Conservation (phyloP, 768 basidiomycete species). For the Lentinula guzmanii region DNA sequence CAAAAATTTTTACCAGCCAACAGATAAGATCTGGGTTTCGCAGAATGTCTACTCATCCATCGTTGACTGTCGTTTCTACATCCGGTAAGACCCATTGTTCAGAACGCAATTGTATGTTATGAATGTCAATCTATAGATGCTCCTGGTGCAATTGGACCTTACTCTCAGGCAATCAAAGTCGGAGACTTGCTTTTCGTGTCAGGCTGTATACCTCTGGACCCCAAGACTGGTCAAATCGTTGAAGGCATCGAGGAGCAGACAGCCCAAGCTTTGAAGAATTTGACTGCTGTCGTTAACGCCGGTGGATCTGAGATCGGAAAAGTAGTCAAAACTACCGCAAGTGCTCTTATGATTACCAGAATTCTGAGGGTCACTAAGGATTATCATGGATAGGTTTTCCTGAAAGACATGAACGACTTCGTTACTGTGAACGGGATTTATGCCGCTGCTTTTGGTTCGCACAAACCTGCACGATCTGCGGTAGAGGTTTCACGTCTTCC, state of each 20-base stretch:
- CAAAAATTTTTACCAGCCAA: background rate
- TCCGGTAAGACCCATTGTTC: conserved; percentile 24
- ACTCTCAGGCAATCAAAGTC: conserved; percentile 80
- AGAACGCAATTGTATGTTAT: background rate
- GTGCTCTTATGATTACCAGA: conserved; percentile 19
- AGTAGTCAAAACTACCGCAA: conserved; percentile 88
- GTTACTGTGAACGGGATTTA: conserved; percentile 77
- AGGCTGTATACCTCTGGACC: conserved; percentile 83
- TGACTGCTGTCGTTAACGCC: conserved; percentile 78
- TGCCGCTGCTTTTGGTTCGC: conserved; percentile 76
- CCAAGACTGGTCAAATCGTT: conserved; percentile 64
- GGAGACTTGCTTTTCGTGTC: conserved; percentile 86
- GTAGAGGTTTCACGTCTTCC: conserved; percentile 89
- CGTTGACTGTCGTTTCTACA: conserved; percentile 35
- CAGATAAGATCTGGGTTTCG: background rate
- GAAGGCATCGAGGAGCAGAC: conserved; percentile 75
- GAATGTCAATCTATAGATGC: conserved; percentile 43
- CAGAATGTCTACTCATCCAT: conserved; percentile 26
- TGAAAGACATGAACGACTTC: conserved; percentile 93
- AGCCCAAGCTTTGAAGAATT: conserved; percentile 79
- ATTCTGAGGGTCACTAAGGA: background rate
- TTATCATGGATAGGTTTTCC: conserved; percentile 59
- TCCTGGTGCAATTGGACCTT: conserved; percentile 78
- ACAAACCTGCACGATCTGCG: conserved; percentile 90
- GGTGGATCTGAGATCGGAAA: conserved; percentile 72